Evolutionary conservation across 1,284 basidiomycete species (phyloP).

Genomic region (Ceratorhiza oryzae-sativae): DNA sequence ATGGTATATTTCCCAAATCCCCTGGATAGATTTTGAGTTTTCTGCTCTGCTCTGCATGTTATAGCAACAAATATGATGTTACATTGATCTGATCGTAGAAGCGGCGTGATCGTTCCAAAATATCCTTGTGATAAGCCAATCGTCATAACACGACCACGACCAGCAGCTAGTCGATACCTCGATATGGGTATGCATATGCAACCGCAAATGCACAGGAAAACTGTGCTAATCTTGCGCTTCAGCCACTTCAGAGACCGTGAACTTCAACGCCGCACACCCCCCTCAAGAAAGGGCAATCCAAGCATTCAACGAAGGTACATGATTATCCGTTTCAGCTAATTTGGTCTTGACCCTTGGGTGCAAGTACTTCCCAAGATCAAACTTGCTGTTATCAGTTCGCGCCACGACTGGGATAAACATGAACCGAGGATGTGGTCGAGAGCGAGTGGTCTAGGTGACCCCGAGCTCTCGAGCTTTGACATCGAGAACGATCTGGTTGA

Average conservation of each 20-base stretch:
- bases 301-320: constrained; percentile 58
- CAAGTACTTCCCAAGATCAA: constrained; percentile 63
- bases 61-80: background rate
- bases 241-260: constrained; percentile 66
- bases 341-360: no score
- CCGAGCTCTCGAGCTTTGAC: constrained; percentile 60
- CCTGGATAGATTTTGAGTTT: no score
- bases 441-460: constrained; percentile 60
- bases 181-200: constrained; percentile 7
- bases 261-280: constrained; percentile 63
- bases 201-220: background rate
- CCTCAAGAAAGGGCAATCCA: constrained; percentile 66
- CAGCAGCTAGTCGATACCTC: background rate
- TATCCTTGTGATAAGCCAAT: background rate
- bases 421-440: constrained; percentile 48
- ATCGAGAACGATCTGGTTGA: constrained; percentile 53
- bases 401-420: constrained; percentile 67
- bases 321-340: background rate
- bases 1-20: no score
- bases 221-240: background rate
- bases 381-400: constrained; percentile 65
- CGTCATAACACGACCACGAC: background rate
- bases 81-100: background rate
- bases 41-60: no score
- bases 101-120: background rate